phyloP scores from a whole-genome alignment of 2,329 filamentous ascomycete species.

The Nemania serpens region DNA sequence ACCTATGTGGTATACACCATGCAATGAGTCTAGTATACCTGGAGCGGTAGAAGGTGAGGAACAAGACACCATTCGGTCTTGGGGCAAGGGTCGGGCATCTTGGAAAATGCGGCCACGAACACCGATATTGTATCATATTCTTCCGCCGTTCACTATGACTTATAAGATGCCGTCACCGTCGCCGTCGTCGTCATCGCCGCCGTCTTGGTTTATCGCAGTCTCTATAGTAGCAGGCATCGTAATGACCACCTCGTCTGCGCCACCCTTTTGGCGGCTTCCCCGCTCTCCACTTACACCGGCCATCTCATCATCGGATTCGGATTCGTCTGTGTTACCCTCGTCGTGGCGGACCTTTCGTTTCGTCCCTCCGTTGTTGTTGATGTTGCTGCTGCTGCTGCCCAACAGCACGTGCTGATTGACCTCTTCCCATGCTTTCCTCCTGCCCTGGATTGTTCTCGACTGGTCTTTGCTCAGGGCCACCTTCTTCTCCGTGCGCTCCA shows the following conservation, averaged over 20 bases:
- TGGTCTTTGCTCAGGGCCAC: slow-evolving; percentile 59
- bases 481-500: slow-evolving; percentile 63
- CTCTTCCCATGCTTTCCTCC: slow-evolving; percentile 62
- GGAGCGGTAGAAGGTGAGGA: neutral
- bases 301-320: slow-evolving; percentile 33
- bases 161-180: slow-evolving; percentile 27
- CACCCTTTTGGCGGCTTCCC: neutral
- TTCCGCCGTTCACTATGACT: neutral
- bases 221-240: slow-evolving; percentile 5
- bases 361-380: slow-evolving; percentile 22
- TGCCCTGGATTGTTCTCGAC: slow-evolving; percentile 51
- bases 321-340: slow-evolving; percentile 28
- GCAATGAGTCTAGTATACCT: too few species aligned
- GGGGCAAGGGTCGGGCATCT: slow-evolving; percentile 2
- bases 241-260: neutral
- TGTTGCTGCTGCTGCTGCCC: neutral
- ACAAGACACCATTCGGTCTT: neutral
- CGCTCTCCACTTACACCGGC: slow-evolving; percentile 20
- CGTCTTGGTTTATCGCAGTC: slow-evolving; percentile 18
- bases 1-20: too few species aligned
- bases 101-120: slow-evolving; percentile 9
- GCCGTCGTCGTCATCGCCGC: too few species aligned
- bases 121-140: slow-evolving; percentile 10
- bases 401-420: slow-evolving; percentile 52
- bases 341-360: slow-evolving; percentile 23